Evolutionary conservation across 169 alveolate genomes (phyloP).

Genomic region (Cytauxzoon felis): DNA sequence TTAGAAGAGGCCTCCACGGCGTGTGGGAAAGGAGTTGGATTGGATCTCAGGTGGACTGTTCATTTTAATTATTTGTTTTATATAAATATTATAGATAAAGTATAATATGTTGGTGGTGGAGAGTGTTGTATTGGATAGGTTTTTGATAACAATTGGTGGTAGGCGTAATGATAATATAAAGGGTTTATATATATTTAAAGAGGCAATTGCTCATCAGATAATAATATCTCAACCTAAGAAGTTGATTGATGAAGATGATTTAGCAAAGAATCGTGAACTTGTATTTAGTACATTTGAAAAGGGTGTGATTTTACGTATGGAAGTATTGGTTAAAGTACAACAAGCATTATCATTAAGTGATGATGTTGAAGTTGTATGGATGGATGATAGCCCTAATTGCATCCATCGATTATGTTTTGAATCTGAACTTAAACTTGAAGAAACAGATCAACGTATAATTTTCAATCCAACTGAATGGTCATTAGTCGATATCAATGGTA

Average conservation of each 20-base stretch:
- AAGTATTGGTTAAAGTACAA: conserved; percentile 14
- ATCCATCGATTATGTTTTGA: conserved; percentile 29
- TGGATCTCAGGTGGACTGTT: too few species aligned
- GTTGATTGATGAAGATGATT: neutral
- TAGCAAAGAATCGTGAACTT: conserved; percentile 2
- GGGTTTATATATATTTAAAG: conserved; percentile 9
- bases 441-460: conserved; percentile 4
- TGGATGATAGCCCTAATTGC: conserved; percentile 1
- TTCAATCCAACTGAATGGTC: conserved; percentile 26
- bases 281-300: conserved; percentile 37
- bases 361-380: conserved; percentile 35
- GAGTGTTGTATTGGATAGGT: conserved; percentile 9
- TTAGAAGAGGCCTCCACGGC: too few species aligned
- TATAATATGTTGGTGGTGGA: neutral
- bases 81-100: conserved; percentile 5
- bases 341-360: conserved; percentile 20
- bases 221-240: conserved; percentile 15
- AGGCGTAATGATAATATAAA: conserved; percentile 16
- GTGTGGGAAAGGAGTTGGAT: too few species aligned
- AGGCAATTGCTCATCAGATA: conserved; percentile 31
- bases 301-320: conserved; percentile 39
- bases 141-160: conserved; percentile 44
- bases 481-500: conserved; percentile 36
- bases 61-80: neutral
- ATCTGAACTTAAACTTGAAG: conserved; percentile 10